Conservation (phyloP, 75 land plant species). For the Pinus tabuliformis region DNA sequence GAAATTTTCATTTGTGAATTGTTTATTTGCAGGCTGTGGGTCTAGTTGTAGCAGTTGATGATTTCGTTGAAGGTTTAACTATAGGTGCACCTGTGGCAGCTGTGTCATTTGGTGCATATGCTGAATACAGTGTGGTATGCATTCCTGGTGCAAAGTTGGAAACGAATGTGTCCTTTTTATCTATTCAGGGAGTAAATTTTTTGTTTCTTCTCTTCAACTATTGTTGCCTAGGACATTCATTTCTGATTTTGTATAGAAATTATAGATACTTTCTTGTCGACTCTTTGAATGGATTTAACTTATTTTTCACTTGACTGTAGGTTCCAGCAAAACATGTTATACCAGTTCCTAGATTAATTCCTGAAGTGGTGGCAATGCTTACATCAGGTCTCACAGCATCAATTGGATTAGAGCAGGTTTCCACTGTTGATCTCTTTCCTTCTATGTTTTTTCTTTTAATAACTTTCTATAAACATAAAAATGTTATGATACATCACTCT, state of each 20-base stretch:
- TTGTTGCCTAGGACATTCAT: neutral
- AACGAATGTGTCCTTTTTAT: neutral
- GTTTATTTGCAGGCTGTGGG: constrained; percentile 81
- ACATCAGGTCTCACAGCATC: constrained; percentile 99
- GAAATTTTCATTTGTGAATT: constrained; percentile 1
- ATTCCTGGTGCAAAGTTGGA: neutral
- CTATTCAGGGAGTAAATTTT: neutral
- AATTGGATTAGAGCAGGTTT: constrained; percentile 88
- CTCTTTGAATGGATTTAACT: neutral
- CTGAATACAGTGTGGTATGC: constrained; percentile 77
- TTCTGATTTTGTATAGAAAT: neutral
- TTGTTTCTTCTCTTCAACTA: neutral
- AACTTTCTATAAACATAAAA: too few relatives aligned
- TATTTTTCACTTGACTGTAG: constrained; percentile 27
- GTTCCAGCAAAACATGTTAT: constrained; percentile 74
- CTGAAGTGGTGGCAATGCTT: constrained; percentile 96
- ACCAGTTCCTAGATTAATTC: constrained; percentile 78
- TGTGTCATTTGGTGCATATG: constrained; percentile 77
- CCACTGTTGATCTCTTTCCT: neutral
- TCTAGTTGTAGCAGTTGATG: constrained; percentile 76
- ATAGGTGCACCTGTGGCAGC: constrained; percentile 88
- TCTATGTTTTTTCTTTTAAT: neutral
- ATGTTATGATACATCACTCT: too few relatives aligned
- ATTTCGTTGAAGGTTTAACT: constrained; percentile 51
- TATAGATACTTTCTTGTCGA: neutral